Conservation (phyloP, 2,329 filamentous ascomycete genomes). For the Phyllosticta ampelicida region DNA sequence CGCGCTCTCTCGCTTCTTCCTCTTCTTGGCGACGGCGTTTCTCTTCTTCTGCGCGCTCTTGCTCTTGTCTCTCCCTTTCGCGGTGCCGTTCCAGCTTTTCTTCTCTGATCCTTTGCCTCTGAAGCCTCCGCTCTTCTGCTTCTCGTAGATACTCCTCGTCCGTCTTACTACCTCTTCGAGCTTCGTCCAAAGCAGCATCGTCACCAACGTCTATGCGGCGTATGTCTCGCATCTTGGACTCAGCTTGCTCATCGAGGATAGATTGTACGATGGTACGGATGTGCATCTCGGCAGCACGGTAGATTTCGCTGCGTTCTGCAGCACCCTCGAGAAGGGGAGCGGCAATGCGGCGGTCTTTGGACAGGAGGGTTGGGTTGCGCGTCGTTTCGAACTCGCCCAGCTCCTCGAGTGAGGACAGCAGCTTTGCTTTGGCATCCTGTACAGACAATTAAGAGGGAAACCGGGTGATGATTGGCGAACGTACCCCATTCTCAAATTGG, state of each 20-base stretch:
- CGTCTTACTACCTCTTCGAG: constrained; percentile 55
- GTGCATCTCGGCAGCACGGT: constrained; percentile 57
- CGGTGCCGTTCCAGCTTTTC: constrained; percentile 49
- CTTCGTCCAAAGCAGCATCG: constrained; percentile 56
- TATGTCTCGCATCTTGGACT: constrained; percentile 57
- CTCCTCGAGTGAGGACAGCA: constrained; percentile 56
- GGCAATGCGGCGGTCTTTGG: constrained; percentile 62
- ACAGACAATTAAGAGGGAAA: background rate
- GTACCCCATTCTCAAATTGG: constrained; percentile 59
- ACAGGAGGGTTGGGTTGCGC: constrained; percentile 60
- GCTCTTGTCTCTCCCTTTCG: constrained; percentile 43
- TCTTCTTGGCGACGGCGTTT: constrained; percentile 39
- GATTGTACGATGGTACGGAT: constrained; percentile 58
- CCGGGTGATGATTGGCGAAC: constrained; percentile 15
- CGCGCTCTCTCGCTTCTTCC: constrained; percentile 33
- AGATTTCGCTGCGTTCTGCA: constrained; percentile 65
- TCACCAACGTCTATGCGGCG: constrained; percentile 58
- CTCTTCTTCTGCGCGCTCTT: constrained; percentile 42
- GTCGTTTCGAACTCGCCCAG: constrained; percentile 66
- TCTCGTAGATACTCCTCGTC: constrained; percentile 64
- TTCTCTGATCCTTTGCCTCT: constrained; percentile 51
- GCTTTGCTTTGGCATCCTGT: constrained; percentile 58
- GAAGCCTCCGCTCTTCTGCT: constrained; percentile 47
- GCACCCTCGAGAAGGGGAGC: constrained; percentile 68
- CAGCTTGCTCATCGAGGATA: constrained; percentile 49